Conservation (phyloP, 345 rosid species). For the Corchorus olitorius region DNA sequence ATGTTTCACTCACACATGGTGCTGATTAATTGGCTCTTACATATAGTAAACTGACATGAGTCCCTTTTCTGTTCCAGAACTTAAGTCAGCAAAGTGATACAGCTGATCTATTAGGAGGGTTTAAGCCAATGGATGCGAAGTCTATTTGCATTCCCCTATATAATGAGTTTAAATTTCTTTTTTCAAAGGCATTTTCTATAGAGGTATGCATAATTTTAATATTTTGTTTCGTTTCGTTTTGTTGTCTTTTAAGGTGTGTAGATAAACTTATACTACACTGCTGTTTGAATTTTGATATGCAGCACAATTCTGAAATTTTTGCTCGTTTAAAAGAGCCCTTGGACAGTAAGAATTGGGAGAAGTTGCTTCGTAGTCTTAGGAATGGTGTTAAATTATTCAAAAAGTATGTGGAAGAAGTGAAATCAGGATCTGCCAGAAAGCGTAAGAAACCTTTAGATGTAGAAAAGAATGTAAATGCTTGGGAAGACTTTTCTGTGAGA, state of each 20-base stretch:
- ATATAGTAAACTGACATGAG: not conserved
- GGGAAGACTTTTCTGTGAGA: slow-evolving; percentile 56
- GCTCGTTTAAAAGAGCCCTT: slow-evolving; percentile 44
- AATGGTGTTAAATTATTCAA: slow-evolving; percentile 37
- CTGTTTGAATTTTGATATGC: slow-evolving; percentile 30
- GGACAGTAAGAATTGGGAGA: slow-evolving; percentile 61
- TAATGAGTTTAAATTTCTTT: slow-evolving; percentile 67
- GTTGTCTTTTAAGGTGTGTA: slow-evolving; percentile 13
- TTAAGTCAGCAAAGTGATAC: slow-evolving; percentile 97
- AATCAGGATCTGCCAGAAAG: slow-evolving; percentile 53
- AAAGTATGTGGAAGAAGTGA: slow-evolving; percentile 28
- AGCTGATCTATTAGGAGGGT: slow-evolving; percentile 94
- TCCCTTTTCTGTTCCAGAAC: slow-evolving; percentile 53
- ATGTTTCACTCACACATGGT: not conserved
- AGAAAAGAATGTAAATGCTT: slow-evolving; percentile 41
- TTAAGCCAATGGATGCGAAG: slow-evolving; percentile 83
- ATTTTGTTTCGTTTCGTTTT: not conserved
- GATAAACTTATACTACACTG: slow-evolving; percentile 26
- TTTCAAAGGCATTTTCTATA: slow-evolving; percentile 46
- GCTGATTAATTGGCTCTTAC: slow-evolving; percentile 13
- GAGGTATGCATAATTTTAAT: slow-evolving; percentile 44
- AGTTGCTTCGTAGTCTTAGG: slow-evolving; percentile 49
- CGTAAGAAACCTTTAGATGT: slow-evolving; percentile 62
- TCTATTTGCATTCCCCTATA: slow-evolving; percentile 67
- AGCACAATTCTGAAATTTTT: slow-evolving; percentile 52